Conservation (phyloP, 192 early-diverging fungal genomes). For the Coemansia aciculifera region DNA sequence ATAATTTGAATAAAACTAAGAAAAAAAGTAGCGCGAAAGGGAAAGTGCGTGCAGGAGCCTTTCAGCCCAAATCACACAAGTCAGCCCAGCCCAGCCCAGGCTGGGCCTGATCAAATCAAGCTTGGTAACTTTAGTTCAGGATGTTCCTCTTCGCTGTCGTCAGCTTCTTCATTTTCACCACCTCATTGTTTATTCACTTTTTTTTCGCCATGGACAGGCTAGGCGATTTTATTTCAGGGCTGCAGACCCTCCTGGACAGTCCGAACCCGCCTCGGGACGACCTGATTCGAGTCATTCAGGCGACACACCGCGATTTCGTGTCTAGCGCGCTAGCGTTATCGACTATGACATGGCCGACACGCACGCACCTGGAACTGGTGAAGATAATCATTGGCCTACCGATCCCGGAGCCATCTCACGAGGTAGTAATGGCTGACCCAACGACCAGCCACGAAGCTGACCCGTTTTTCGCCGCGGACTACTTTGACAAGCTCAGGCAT, state of each 20-base stretch:
- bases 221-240: conserved; percentile 37
- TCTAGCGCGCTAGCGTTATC: conserved; percentile 37
- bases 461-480: conserved; percentile 43
- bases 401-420: conserved; percentile 25
- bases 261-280: conserved; percentile 45
- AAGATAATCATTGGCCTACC: conserved; percentile 41
- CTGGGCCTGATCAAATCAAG: not conserved
- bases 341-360: conserved; percentile 43
- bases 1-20: not conserved
- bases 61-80: not conserved
- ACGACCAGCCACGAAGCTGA: conserved; percentile 33
- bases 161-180: not conserved
- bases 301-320: conserved; percentile 45
- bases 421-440: conserved; percentile 22
- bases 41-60: not conserved
- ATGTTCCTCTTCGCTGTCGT: not conserved
- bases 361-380: conserved; percentile 53
- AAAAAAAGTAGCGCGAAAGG: not conserved
- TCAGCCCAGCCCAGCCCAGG: not conserved
- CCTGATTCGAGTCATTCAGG: conserved; percentile 37
- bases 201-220: conserved; percentile 38
- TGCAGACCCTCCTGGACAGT: conserved; percentile 47
- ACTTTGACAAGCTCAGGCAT: conserved; percentile 40
- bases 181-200: not conserved
- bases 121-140: not conserved